Base-by-base conservation (phyloP, 331 rosid genomes). In the Quercus lobata region DNA sequence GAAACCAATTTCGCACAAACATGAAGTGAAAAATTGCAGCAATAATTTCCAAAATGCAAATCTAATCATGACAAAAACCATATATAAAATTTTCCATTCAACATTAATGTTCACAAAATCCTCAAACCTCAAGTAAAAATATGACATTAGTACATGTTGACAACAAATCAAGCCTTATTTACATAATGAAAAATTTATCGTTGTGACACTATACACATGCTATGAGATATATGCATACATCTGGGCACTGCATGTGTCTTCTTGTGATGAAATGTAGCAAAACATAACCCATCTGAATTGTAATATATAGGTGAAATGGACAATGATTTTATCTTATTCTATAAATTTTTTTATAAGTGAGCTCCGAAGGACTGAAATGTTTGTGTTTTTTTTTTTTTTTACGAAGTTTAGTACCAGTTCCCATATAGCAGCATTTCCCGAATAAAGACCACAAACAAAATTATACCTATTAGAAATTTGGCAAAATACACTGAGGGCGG, bases 401-500 rank as follows among this genome's bases (percentile, higher is more conserved):
- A 49, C 5, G 24, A 46, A 66, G 25, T 44, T 46, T 60, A 77
- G 7, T 62, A 76, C 69, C 84, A 78, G 24, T 46, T 61, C 44
- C 76, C 83, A 37, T 57, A 72, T 34, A 77, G 58, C 55, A 78
- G 8, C 29, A 83, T 0, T 41, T 81, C 82, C 63, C 71, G 72
- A 35, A 53, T 63, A 61, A 79, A 24, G 35, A 49, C 15, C 46
- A 62, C 8, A 27, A 87, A 73, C 74, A 87, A 56, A 44, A 41
- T 0, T 25, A 69, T 16, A 58, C 91, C 88, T 2, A 80, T 3
- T 21, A 88, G 16, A 18, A 68, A 61, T 29, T 85, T 82, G 34
- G 57, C 57, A 24, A 81, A 66, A 74, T 82, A 80, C 24, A 74
- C 87, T 0, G 75, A 54, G 3, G 69, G 91, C 0, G 86, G 86